Evolutionary conservation across 148 eudicot genomes (phyloP).

Genomic region (Diospyros kaki): DNA sequence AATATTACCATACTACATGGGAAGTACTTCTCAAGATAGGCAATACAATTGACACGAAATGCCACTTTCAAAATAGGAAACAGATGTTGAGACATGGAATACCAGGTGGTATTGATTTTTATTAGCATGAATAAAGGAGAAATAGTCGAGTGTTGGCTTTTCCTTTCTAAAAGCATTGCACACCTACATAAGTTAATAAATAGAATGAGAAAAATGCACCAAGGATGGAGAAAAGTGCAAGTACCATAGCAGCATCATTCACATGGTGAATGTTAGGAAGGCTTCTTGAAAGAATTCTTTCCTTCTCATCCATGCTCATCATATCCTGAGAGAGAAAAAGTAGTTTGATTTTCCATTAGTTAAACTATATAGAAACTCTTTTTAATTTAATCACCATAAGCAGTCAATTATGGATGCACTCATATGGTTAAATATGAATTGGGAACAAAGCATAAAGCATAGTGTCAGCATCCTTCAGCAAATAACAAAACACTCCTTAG

Average conservation of each 20-base stretch:
- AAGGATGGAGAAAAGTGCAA: background rate
- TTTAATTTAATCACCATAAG: background rate
- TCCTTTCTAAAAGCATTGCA: background rate
- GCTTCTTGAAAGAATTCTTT: slow-evolving; percentile 68
- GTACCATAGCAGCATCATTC: slow-evolving; percentile 70
- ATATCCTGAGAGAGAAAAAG: slow-evolving; percentile 54
- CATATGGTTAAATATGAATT: background rate
- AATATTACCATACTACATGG: background rate
- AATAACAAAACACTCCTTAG: background rate
- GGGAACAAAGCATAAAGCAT: background rate
- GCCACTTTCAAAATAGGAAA: background rate
- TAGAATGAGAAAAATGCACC: background rate
- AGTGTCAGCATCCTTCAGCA: background rate
- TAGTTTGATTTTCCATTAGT: slow-evolving; percentile 6
- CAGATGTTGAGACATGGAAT: background rate
- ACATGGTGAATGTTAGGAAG: slow-evolving; percentile 77
- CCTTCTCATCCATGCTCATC: slow-evolving; percentile 77
- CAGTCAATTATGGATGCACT: background rate
- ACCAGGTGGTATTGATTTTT: background rate
- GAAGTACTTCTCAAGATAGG: background rate
- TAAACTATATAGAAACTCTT: slow-evolving; percentile 3
- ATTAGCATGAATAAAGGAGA: background rate
- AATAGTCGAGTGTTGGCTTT: background rate
- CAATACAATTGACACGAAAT: background rate
- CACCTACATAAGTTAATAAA: background rate